Evolutionary conservation across 2,329 filamentous ascomycete genomes (phyloP).

Genomic region (Diplodia seriata): DNA sequence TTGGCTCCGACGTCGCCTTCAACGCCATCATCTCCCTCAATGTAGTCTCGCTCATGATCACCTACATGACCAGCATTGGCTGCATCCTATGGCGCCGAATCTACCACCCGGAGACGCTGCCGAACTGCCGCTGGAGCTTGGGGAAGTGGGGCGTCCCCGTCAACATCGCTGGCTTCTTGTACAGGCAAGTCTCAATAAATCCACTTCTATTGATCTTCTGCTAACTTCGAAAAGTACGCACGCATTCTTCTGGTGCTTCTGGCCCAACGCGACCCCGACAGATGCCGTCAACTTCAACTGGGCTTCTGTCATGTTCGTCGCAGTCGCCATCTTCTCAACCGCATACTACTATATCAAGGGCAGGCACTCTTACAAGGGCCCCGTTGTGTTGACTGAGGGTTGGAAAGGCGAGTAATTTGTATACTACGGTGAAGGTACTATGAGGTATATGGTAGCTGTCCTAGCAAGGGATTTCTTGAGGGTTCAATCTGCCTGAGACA

Average conservation of each 20-base stretch:
- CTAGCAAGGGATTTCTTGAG: no score
- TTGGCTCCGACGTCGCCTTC: constrained; percentile 53
- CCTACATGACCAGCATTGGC: constrained; percentile 32
- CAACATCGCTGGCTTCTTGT: constrained; percentile 44
- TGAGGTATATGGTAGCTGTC: no score
- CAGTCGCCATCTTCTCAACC: constrained; percentile 39
- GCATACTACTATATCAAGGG: constrained; percentile 43
- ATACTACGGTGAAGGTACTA: no score
- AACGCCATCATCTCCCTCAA: constrained; percentile 42
- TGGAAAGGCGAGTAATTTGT: constrained; percentile 32
- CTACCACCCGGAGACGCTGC: constrained; percentile 29
- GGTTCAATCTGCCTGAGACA: no score
- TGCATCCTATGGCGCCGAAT: constrained; percentile 33
- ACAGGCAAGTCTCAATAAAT: constrained; percentile 25
- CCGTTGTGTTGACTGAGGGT: constrained; percentile 36
- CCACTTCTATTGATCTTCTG: constrained; percentile 28
- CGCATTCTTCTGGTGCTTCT: constrained; percentile 53
- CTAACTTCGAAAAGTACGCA: constrained; percentile 33
- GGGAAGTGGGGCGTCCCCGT: constrained; percentile 32
- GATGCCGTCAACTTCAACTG: constrained; percentile 46
- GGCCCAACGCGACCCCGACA: constrained; percentile 39
- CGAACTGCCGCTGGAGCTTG: constrained; percentile 31
- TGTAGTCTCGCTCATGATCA: constrained; percentile 31
- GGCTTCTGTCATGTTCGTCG: constrained; percentile 47
- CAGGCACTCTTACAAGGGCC: constrained; percentile 45